Conservation (phyloP, 371 early-diverging fungal species). For the Mucor velutinosus region DNA sequence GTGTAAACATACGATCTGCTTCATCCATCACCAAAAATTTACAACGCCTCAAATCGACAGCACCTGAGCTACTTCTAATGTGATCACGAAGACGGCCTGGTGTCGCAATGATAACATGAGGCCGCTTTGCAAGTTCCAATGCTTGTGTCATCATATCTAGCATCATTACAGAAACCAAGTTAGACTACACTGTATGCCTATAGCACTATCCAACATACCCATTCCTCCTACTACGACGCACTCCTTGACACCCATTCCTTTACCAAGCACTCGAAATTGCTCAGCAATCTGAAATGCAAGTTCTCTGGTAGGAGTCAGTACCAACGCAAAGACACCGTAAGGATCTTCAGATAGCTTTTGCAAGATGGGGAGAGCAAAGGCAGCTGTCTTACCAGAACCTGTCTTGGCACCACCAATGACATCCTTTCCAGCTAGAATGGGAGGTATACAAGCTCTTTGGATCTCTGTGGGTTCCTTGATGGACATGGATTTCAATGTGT, state of each 20-base stretch:
- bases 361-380: constrained; percentile 98
- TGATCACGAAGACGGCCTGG: constrained; percentile 97
- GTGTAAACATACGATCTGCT: constrained; percentile 91
- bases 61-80: constrained; percentile 76
- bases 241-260: constrained; percentile 83
- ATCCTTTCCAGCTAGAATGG: constrained; percentile 75
- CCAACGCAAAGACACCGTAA: constrained; percentile 91
- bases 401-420: constrained; percentile 98
- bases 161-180: neutral
- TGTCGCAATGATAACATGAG: constrained; percentile 97
- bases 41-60: constrained; percentile 59
- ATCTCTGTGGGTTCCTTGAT: constrained; percentile 94
- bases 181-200: neutral
- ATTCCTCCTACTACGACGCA: constrained; percentile 96
- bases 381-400: constrained; percentile 99
- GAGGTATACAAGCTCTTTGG: constrained; percentile 85
- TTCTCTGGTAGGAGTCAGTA: constrained; percentile 98
- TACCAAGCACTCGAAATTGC: constrained; percentile 92
- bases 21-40: constrained; percentile 94
- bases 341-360: constrained; percentile 93
- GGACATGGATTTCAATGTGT: constrained; percentile 77
- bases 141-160: constrained; percentile 94
- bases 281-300: constrained; percentile 97
- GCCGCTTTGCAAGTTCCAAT: constrained; percentile 80
- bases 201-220: constrained; percentile 39